Evolutionary conservation across 2,329 filamentous ascomycete genomes (phyloP).

Genomic region (Metarhizium brunneum): DNA sequence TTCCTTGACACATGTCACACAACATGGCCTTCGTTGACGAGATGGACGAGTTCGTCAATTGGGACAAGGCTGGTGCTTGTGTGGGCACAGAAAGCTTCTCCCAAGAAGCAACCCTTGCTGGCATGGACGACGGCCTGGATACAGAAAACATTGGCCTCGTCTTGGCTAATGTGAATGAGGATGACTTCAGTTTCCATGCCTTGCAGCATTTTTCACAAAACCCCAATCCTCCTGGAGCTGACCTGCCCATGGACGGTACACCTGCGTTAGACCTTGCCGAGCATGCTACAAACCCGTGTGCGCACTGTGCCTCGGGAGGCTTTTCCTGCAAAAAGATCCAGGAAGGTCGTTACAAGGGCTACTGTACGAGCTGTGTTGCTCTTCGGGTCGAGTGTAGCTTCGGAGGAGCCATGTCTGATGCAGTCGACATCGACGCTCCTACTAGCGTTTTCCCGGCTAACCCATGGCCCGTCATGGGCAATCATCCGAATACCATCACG

Average conservation of each 20-base stretch:
- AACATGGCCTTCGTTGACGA: slow-evolving; percentile 35
- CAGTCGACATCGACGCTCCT: slow-evolving; percentile 20
- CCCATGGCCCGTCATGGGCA: slow-evolving; percentile 35
- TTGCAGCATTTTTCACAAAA: slow-evolving; percentile 45
- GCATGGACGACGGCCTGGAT: slow-evolving; percentile 22
- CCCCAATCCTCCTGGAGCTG: slow-evolving; percentile 18
- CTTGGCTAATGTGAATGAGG: slow-evolving; percentile 45
- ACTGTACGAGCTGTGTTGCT: slow-evolving; percentile 54
- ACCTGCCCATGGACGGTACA: slow-evolving; percentile 16
- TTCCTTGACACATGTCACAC: slow-evolving; percentile 9
- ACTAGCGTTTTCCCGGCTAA: slow-evolving; percentile 32
- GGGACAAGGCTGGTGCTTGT: slow-evolving; percentile 40
- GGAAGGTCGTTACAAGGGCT: slow-evolving; percentile 50
- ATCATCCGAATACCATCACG: slow-evolving; percentile 28
- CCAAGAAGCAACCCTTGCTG: slow-evolving; percentile 23
- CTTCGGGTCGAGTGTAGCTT: slow-evolving; percentile 51
- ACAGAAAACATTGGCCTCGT: slow-evolving; percentile 40
- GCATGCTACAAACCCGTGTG: slow-evolving; percentile 31
- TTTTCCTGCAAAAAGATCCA: slow-evolving; percentile 52
- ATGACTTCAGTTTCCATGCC: slow-evolving; percentile 51
- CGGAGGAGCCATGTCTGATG: slow-evolving; percentile 25
- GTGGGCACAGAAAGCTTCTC: slow-evolving; percentile 22
- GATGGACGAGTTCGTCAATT: slow-evolving; percentile 56
- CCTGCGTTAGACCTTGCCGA: slow-evolving; percentile 15
- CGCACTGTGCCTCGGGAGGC: slow-evolving; percentile 39